Conservation (phyloP, 75 land plant genomes). For the Pinus tabuliformis region DNA sequence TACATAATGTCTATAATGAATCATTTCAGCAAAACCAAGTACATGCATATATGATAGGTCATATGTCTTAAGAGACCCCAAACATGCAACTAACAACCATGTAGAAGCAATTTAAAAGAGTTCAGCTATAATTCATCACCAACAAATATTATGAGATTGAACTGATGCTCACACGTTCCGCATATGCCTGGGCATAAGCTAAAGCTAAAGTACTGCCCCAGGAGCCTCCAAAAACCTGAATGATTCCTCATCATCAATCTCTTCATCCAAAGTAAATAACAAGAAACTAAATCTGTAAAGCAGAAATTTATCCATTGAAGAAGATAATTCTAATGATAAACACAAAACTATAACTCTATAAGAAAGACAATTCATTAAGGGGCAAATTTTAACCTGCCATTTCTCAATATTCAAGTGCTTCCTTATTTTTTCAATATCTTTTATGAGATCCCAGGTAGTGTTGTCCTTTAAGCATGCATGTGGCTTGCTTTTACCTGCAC, state of each 20-base stretch:
- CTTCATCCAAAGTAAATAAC: not conserved
- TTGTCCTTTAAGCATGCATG: constrained; percentile 53
- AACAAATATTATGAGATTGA: not conserved
- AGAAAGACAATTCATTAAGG: not conserved
- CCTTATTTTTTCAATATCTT: constrained; percentile 39
- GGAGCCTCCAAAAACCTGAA: constrained; percentile 55
- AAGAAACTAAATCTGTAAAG: not conserved
- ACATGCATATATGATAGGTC: not conserved
- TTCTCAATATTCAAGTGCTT: constrained; percentile 37
- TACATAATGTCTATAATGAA: not conserved
- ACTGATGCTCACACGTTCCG: constrained; percentile 21
- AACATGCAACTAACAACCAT: no score
- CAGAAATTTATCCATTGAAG: not conserved
- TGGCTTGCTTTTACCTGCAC: constrained; percentile 51
- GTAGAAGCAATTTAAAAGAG: not conserved
- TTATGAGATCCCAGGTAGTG: constrained; percentile 47
- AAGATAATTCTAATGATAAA: not conserved
- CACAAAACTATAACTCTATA: not conserved
- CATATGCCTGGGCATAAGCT: constrained; percentile 36
- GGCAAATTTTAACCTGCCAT: constrained; percentile 33
- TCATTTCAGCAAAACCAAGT: not conserved
- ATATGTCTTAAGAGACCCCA: not conserved
- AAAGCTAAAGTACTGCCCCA: constrained; percentile 58
- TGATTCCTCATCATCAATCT: not conserved
- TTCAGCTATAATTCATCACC: not conserved